Base-by-base conservation (phyloP, 305 asterid genomes). In the Nicotiana rustica region DNA sequence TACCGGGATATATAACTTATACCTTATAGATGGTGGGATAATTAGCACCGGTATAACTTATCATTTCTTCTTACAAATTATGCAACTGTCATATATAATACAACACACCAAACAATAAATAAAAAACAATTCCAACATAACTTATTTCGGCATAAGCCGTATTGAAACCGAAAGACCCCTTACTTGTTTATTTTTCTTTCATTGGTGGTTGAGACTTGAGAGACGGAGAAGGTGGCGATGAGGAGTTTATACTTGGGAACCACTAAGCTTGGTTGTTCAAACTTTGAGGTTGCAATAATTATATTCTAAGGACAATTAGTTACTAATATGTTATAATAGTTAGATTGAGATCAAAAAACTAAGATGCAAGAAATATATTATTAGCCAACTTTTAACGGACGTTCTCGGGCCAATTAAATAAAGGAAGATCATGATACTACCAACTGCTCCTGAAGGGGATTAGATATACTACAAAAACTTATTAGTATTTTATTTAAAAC, bases 231-330 rank as follows among this genome's bases (percentile, higher is more conserved):
- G 25, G 59, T 70, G 36, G 5, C 78, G 1, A 19, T 12, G 12
- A 12, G 12, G 19, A 41, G 60, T 70, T 70, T 70, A 12, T 44
- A 70, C 59, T 70, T 70, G 78, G 78, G 60, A 70, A 41, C 60
- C 78, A 70, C 60, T 41, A 70, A 70, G 12, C 78, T 70, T 70
- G 78, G 19, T 70, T 41, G 6, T 70, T 70, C 78, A 70, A 41
- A 41, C 12, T 41, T 8, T 2, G 60, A 70, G 35, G 78, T 12
- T 25, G 25, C 78, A 19, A 70, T 33, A 18, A 41, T 56, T 41
- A 41, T 70, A 70, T 70, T 70, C 18, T 19, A 70, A 70, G 13
- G 36, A 70, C 60, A 70, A 44, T 19, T 70, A 10, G 19, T 44
- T 70, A 44, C 31, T 2, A 36, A 2, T n/a, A 68, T n/a, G 3